phyloP scores from a whole-genome alignment of 495 filamentous ascomycete species.

The Pyrenula massariospora region DNA sequence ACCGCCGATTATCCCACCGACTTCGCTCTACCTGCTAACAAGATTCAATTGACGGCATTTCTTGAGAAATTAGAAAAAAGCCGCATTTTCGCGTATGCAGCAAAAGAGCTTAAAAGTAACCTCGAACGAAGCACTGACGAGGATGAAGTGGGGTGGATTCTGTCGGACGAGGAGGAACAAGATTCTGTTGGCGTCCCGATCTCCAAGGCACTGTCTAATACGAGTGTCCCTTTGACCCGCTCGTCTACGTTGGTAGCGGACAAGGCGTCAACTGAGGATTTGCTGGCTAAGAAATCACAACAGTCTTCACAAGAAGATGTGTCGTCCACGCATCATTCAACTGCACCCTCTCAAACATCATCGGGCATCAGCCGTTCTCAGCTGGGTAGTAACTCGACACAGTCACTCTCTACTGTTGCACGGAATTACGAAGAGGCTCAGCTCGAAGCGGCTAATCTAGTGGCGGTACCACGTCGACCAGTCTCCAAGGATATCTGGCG shows the following conservation, averaged over 20 bases:
- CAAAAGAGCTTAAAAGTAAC: slow-evolving; percentile 65
- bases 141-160: slow-evolving; percentile 72
- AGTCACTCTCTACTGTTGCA: slow-evolving; percentile 28
- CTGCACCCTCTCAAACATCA: slow-evolving; percentile 28
- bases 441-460: slow-evolving; percentile 53
- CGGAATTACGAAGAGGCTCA: slow-evolving; percentile 58
- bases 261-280: slow-evolving; percentile 17
- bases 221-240: slow-evolving; percentile 8
- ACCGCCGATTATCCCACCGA: slow-evolving; percentile 83
- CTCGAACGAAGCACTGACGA: slow-evolving; percentile 56
- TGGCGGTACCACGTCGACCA: slow-evolving; percentile 43
- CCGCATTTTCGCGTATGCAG: slow-evolving; percentile 67
- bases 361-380: slow-evolving; percentile 25
- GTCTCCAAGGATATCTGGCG: slow-evolving; percentile 75
- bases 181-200: slow-evolving; percentile 16
- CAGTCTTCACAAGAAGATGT: slow-evolving; percentile 24
- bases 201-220: not conserved
- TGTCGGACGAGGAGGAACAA: slow-evolving; percentile 46
- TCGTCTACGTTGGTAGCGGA: slow-evolving; percentile 23
- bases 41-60: slow-evolving; percentile 57
- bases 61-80: slow-evolving; percentile 54
- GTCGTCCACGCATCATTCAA: slow-evolving; percentile 24
- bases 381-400: slow-evolving; percentile 12
- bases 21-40: slow-evolving; percentile 72
- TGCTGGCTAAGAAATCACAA: slow-evolving; percentile 29